Base-by-base conservation (phyloP, 164 flowering plant species). In the Aristolochia contorta region DNA sequence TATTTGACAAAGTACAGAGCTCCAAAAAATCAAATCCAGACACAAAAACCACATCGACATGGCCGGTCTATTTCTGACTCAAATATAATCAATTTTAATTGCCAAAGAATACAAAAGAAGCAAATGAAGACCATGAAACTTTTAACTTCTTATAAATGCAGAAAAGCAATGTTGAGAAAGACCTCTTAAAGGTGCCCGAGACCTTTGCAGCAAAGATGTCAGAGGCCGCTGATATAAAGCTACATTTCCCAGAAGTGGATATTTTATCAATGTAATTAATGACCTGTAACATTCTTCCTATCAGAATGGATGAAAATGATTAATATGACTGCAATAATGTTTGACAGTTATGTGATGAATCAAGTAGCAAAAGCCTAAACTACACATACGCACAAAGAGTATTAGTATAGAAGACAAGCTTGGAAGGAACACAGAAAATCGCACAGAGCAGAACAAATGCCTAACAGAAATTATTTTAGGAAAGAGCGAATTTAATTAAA, bases 131-230 rank as follows among this genome's bases (percentile, higher is more conserved):
- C 24, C 8, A 54, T 54, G 46, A 56, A 56, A 6, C 46, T 32
- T 43, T 30, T 30, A 18, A 18, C 13, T 43, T 19, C 16, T 24
- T 1, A 20, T 15, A 54, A 20, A 53, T 53, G 18, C 23, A 13
- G 45, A 33, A 6, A 37, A 14, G 23, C 49, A 22, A 47, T 51
- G 52, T 25, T 64, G 56, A 41, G 64, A 16, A 60, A 64, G 60
- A 92, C 98, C 98, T 89, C 73, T 85, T 92, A 68, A 92, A 84
- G 77, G 95, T 85, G 68, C 98, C 96, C 46, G 98, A 92, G 64
- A 92, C 66, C 74, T 92, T 92, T 59, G 96, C 91, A 54, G 73
- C 72, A 50, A 92, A 92, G 33, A 89, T 84, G 70, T 89, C 93
- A 61, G 64, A 1, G 16, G 96, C 95, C 62, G 87, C 87, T 61